Conservation (phyloP, 192 early-diverging fungal species). For the Gaertneriomyces sp. region DNA sequence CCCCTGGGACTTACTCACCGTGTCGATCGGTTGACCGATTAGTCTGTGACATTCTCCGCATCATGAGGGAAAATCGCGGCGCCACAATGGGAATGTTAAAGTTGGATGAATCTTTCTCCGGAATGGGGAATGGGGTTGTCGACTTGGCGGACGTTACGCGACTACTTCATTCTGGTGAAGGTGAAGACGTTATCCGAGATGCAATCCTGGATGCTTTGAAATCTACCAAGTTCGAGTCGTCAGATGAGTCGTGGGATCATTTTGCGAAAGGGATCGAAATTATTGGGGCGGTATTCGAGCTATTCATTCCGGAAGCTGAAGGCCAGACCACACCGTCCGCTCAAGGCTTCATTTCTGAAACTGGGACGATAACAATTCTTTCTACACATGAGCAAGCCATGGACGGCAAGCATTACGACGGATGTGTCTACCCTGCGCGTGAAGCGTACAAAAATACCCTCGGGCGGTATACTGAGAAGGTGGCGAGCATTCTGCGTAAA, state of each 20-base stretch:
- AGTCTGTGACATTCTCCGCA: neutral
- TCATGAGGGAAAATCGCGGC: neutral
- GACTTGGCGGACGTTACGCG: neutral
- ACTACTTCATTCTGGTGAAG: neutral
- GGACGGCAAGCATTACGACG: slow-evolving; percentile 4
- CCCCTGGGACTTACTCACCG: neutral
- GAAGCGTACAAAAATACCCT: neutral
- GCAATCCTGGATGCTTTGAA: slow-evolving; percentile 1
- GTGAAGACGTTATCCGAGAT: neutral
- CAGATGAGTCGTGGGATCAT: neutral
- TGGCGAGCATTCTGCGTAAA: neutral
- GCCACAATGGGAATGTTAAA: neutral
- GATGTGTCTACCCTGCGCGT: neutral
- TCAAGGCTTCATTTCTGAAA: slow-evolving; percentile 3
- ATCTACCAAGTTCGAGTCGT: neutral
- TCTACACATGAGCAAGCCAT: slow-evolving; percentile 8
- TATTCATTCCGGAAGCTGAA: neutral
- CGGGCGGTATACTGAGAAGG: neutral
- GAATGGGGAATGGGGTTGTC: slow-evolving; percentile 2
- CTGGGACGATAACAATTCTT: neutral
- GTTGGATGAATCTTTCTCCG: slow-evolving; percentile 6
- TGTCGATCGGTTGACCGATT: neutral
- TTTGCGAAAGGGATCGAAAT: neutral
- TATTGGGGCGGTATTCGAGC: slow-evolving; percentile 5
- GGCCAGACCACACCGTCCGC: slow-evolving; percentile 7